These are phyloP conservation scores for Chrysoporthe austroafricana DNA, from an alignment of 2,329 filamentous ascomycete species.

Conservation along the genomic window DNA sequence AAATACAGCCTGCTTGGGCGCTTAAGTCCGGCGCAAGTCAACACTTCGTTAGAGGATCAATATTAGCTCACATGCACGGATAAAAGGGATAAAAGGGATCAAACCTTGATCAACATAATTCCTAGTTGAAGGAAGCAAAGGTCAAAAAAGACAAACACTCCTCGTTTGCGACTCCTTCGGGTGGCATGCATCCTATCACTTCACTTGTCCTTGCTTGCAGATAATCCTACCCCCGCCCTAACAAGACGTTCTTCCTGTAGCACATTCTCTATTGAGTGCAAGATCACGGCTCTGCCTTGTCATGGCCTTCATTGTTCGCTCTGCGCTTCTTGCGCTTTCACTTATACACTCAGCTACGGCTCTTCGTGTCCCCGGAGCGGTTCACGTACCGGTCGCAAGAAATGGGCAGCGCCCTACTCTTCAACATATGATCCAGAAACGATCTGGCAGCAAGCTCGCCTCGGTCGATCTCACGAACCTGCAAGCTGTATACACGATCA, in stretches of 20 bases:
- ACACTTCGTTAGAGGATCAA: neutral
- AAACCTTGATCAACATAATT: no score
- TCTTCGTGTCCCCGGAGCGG: neutral
- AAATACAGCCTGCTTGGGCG: neutral
- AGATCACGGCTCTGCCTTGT: neutral
- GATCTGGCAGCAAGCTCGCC: neutral
- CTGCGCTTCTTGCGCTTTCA: constrained; percentile 3
- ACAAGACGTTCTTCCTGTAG: neutral
- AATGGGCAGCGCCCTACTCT: neutral
- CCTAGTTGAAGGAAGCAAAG: neutral
- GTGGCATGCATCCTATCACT: neutral
- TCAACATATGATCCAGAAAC: neutral
- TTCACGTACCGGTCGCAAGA: constrained; percentile 7
- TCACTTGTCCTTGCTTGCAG: neutral
- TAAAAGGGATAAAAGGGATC: neutral
- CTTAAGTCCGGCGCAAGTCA: neutral
- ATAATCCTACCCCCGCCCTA: neutral
- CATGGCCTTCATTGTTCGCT: neutral
- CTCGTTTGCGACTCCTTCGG: neutral
- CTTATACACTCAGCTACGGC: neutral
- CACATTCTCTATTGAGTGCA: neutral
- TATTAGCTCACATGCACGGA: neutral
- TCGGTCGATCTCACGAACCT: constrained; percentile 1
- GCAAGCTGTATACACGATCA: constrained; percentile 2
- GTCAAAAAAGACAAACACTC: neutral